Evolutionary conservation across 2,329 filamentous ascomycete species (phyloP).

Genomic region (Juglanconis juglandina): DNA sequence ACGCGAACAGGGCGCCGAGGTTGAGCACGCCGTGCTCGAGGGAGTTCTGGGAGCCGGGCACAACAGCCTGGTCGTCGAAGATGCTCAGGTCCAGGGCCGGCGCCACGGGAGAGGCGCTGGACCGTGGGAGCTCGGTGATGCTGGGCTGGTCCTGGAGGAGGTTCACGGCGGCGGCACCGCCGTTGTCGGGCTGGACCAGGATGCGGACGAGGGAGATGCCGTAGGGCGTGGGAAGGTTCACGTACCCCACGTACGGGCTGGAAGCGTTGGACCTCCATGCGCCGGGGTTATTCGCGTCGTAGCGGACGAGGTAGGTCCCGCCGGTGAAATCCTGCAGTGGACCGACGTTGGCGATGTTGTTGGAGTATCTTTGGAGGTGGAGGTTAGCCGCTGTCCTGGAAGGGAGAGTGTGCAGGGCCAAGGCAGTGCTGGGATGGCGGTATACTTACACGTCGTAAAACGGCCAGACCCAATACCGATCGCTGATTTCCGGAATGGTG

Average conservation of each 20-base stretch:
- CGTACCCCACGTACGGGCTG: background rate
- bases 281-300: slow-evolving; percentile 9
- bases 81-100: slow-evolving; percentile 9
- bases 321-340: slow-evolving; percentile 15
- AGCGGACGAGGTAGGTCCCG: slow-evolving; percentile 24
- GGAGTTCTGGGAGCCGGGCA: background rate
- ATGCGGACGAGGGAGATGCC: slow-evolving; percentile 10
- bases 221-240: slow-evolving; percentile 16
- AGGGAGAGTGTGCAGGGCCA: too few species aligned
- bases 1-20: slow-evolving; percentile 10
- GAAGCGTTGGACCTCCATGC: background rate
- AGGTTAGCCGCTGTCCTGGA: slow-evolving; percentile 17
- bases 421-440: too few species aligned
- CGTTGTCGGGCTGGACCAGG: slow-evolving; percentile 3
- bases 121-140: background rate
- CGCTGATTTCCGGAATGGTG: slow-evolving; percentile 23
- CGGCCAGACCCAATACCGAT: slow-evolving; percentile 26
- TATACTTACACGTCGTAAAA: slow-evolving; percentile 27
- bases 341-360: slow-evolving; percentile 29
- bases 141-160: background rate
- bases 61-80: slow-evolving; percentile 5
- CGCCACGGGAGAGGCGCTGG: background rate
- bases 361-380: slow-evolving; percentile 13
- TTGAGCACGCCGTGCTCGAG: slow-evolving; percentile 12
- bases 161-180: background rate